Percentiles rank a stretch among this genome's conserved stretches.
Evolutionary conservation across 2,329 filamentous ascomycete species (phyloP).

Genomic region (Daldinia eschscholtzii): DNA sequence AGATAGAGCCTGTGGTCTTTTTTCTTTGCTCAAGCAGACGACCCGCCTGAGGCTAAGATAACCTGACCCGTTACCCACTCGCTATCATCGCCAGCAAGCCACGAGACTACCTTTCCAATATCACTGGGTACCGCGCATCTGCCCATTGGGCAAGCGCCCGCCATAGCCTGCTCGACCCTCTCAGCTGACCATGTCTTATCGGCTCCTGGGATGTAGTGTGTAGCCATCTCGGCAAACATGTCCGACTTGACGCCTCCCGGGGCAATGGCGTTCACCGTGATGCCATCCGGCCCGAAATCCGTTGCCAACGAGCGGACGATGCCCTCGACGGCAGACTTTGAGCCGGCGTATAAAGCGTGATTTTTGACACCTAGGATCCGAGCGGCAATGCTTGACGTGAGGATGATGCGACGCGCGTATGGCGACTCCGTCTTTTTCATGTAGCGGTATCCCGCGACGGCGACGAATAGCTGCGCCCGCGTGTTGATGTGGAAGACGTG

Average conservation of each 20-base stretch:
- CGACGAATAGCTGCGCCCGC: constrained; percentile 28
- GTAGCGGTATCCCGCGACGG: constrained; percentile 19
- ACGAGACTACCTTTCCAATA: constrained; percentile 22
- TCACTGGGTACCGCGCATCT: constrained; percentile 18
- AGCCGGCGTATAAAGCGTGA: constrained; percentile 25
- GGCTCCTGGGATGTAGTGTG: constrained; percentile 25
- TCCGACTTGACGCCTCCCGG: constrained; percentile 28
- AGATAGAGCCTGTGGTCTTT: not conserved
- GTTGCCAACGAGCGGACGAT: constrained; percentile 27
- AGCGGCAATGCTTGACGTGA: constrained; percentile 29
- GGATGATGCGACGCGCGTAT: constrained; percentile 18
- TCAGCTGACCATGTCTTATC: constrained; percentile 23
- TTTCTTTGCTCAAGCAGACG: constrained; percentile 7
- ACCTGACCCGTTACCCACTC: constrained; percentile 24
- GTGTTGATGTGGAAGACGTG: constrained; percentile 28
- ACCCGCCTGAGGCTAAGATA: constrained; percentile 23
- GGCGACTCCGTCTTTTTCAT: constrained; percentile 15
- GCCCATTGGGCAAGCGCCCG: constrained; percentile 16
- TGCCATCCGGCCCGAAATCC: constrained; percentile 19
- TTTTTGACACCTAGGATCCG: constrained; percentile 23
- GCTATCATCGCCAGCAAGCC: constrained; percentile 17
- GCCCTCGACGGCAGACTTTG: constrained; percentile 27
- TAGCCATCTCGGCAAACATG: constrained; percentile 25
- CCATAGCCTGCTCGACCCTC: constrained; percentile 14
- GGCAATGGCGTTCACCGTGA: constrained; percentile 29